These are phyloP conservation scores for Asterochloris sp. DNA, from an alignment of 139 green algal species.

Conservation along the genomic window DNA sequence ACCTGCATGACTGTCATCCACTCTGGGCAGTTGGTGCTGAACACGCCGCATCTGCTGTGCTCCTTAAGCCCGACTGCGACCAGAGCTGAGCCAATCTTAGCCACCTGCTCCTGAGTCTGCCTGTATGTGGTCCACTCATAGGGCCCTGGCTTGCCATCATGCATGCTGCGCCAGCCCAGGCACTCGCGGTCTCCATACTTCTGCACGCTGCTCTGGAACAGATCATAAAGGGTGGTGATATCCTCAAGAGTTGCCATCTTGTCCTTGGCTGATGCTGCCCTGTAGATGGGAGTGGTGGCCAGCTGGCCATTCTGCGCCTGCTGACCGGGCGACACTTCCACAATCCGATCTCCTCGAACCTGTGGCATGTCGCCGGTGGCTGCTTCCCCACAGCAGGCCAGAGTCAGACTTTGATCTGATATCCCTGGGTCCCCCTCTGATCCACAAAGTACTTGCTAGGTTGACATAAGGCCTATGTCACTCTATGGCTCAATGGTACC, in stretches of 20 bases:
- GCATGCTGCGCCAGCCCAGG: conserved; percentile 38
- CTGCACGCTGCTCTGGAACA: conserved; percentile 45
- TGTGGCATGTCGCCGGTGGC: background rate
- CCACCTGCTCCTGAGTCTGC: conserved; percentile 27
- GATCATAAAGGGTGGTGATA: conserved; percentile 57
- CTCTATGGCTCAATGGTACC: no score
- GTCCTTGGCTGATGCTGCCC: conserved; percentile 32
- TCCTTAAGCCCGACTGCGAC: conserved; percentile 31
- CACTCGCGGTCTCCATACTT: conserved; percentile 45
- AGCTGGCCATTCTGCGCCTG: conserved; percentile 18
- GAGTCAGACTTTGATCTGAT: no score
- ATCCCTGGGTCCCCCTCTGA: no score
- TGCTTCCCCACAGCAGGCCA: no score
- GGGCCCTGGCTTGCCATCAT: conserved; percentile 26
- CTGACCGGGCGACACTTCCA: conserved; percentile 28
- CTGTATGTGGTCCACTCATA: conserved; percentile 55
- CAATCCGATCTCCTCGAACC: background rate
- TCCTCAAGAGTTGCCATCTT: conserved; percentile 34
- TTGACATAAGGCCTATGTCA: no score
- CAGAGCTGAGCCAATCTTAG: conserved; percentile 39
- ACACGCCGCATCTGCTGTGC: conserved; percentile 55
- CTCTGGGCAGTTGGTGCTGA: conserved; percentile 80
- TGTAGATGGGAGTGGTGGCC: conserved; percentile 39
- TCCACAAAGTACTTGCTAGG: no score
- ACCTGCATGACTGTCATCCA: conserved; percentile 95